A percentile compares a stretch with the other conserved stretches of the same genome.
These are phyloP conservation scores for Rubroboletus pulcherrimus DNA, from an alignment of 768 basidiomycete species.

Conservation along the genomic window DNA sequence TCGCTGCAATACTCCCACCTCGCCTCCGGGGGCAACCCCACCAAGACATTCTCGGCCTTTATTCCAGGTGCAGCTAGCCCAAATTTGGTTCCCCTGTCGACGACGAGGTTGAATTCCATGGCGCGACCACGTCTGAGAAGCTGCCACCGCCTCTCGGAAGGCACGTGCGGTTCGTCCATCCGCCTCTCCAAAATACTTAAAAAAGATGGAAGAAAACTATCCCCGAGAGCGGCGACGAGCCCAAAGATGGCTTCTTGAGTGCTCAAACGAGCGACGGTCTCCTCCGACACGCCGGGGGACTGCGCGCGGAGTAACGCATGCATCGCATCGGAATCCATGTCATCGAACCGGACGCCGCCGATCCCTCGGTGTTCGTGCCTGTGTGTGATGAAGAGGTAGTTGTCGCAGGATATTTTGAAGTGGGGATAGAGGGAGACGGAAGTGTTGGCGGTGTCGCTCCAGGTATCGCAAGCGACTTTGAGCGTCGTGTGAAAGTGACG, in stretches of 20 bases:
- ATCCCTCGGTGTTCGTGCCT: constrained; percentile 49
- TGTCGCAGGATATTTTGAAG: constrained; percentile 53
- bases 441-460: constrained; percentile 24
- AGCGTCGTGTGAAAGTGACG: constrained; percentile 44
- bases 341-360: constrained; percentile 58
- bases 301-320: constrained; percentile 22
- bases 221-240: constrained; percentile 40
- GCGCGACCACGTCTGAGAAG: constrained; percentile 48
- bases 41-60: constrained; percentile 60
- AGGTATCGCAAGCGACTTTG: constrained; percentile 41
- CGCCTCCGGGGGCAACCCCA: constrained; percentile 62
- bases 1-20: constrained; percentile 68
- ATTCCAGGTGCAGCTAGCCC: constrained; percentile 58
- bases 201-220: constrained; percentile 47
- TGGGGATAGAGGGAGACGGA: constrained; percentile 34
- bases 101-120: constrained; percentile 63
- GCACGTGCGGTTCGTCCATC: constrained; percentile 26
- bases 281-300: background rate
- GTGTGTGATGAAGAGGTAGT: constrained; percentile 53
- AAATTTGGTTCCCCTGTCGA: constrained; percentile 67
- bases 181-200: constrained; percentile 41
- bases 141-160: constrained; percentile 44
- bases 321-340: constrained; percentile 35
- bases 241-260: constrained; percentile 40
- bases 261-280: constrained; percentile 11